Percentiles rank a stretch among this genome's conserved stretches.
phyloP scores from a whole-genome alignment of 2,329 filamentous ascomycete genomes.

The Emmonsia crescens region DNA sequence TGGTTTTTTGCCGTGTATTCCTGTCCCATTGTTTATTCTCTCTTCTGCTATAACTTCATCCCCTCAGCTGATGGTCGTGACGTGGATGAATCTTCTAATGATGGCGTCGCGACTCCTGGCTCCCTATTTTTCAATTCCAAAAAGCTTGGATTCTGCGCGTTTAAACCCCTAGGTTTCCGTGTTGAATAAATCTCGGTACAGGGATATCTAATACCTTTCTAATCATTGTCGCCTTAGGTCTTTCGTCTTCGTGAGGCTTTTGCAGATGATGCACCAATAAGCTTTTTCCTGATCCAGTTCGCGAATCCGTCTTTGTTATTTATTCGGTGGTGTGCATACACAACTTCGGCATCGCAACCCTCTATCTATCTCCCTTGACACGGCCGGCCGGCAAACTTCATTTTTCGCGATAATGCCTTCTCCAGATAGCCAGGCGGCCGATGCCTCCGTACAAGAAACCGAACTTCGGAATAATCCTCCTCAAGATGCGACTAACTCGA shows the following conservation, averaged over 20 bases:
- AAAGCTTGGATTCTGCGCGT: background rate
- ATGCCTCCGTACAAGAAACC: conserved; percentile 26
- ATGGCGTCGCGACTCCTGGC: background rate
- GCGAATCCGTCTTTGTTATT: background rate
- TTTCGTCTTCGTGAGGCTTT: background rate
- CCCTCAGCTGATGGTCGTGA: background rate
- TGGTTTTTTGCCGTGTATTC: background rate
- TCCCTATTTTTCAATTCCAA: background rate
- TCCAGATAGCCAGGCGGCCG: conserved; percentile 22
- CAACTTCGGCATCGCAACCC: background rate
- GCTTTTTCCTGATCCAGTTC: background rate
- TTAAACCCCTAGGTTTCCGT: background rate
- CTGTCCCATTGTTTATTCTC: background rate
- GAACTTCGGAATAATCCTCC: background rate
- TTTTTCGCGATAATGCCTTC: conserved; percentile 25
- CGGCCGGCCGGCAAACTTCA: too few relatives aligned
- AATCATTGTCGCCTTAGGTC: background rate
- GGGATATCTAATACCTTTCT: background rate
- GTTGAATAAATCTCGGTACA: background rate
- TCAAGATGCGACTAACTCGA: background rate
- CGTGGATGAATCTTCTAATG: background rate
- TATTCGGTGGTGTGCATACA: background rate
- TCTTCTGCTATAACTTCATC: background rate
- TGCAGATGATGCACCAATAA: background rate
- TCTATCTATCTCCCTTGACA: background rate